phyloP scores from a whole-genome alignment of 768 basidiomycete species.

The Leccinum broughii region DNA sequence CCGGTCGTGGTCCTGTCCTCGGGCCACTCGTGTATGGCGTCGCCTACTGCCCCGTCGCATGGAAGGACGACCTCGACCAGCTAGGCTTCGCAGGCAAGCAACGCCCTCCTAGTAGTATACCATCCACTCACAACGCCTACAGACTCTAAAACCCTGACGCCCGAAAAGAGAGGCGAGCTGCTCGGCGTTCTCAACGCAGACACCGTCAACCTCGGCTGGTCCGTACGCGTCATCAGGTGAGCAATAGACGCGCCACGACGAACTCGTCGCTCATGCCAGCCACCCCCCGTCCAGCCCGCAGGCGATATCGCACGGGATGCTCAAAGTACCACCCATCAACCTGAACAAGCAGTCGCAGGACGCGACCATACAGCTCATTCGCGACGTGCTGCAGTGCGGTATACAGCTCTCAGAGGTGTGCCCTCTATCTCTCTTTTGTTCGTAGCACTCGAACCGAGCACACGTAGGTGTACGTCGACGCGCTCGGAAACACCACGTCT shows the following conservation, averaged over 20 bases:
- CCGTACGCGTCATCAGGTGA: conserved; percentile 75
- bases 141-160: conserved; percentile 93
- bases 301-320: conserved; percentile 90
- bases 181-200: conserved; percentile 69
- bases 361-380: conserved; percentile 87
- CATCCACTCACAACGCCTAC: not conserved
- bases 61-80: conserved; percentile 67
- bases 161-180: conserved; percentile 64
- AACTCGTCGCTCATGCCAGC: not conserved
- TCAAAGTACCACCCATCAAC: conserved; percentile 78
- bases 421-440: not conserved
- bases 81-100: conserved; percentile 88
- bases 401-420: conserved; percentile 76
- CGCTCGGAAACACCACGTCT: conserved; percentile 81
- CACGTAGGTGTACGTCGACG: conserved; percentile 89
- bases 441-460: not conserved
- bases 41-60: conserved; percentile 86
- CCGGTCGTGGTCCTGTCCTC: conserved; percentile 92
- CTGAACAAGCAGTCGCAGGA: conserved; percentile 87
- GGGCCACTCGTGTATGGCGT: conserved; percentile 96
- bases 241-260: not conserved
- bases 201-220: conserved; percentile 74
- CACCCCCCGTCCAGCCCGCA: conserved; percentile 62
- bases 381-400: conserved; percentile 77
- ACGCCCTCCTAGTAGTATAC: not conserved